Evolutionary conservation across 768 basidiomycete genomes (phyloP), one percentile per base, ranked within the genome.

Genomic region (Boletus huronensis): DNA sequence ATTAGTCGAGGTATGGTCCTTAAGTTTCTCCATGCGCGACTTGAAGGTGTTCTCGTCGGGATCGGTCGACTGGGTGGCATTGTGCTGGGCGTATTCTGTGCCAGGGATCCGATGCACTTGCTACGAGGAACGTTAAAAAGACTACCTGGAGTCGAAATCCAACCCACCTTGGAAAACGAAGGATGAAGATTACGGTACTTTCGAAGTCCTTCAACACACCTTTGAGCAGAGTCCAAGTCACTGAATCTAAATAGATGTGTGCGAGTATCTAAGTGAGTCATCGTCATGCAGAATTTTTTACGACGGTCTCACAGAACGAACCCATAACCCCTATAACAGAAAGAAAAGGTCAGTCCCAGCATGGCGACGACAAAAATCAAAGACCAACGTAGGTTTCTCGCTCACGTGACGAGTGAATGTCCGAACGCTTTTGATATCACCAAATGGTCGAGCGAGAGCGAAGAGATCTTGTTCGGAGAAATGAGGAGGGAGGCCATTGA

Each of bases 31-130:
- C 89, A 91, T 91, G 68, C 82, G 81, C n/a, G 79, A 73, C 70
- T 89, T 90, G 79, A 91, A 90, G 3, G 79, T 75, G 42, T 67
- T 71, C 23, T 64, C 68, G 34, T 75, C 70, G 3, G 60, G 64
- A 38, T 69, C 69, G n/a, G 59, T 61, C 19, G 63, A 61, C 36
- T 66, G 62, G 10, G 48, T 53, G 32, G 47, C 48, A 31, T 38
- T 56, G 13, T 71, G 57, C 35, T 77, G 76, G 8, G 83, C 78
- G 61, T 87, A 88, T 41, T 76, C 68, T 2, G 88, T 87, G 10
- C 89, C 89, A 6, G 88, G 89, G 42, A 92, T 91, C 65, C 90
- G 89, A 71, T 92, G 89, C n/a, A 86, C 77, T 73, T 78, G 81
- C 81, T 82, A 56, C 34, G 29, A 46, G 16, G 26, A 29, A 36